Percentiles rank a stretch among this genome's conserved stretches.
These are phyloP conservation scores for Mycena galopus DNA, from an alignment of 768 basidiomycete species.

Conservation along the genomic window DNA sequence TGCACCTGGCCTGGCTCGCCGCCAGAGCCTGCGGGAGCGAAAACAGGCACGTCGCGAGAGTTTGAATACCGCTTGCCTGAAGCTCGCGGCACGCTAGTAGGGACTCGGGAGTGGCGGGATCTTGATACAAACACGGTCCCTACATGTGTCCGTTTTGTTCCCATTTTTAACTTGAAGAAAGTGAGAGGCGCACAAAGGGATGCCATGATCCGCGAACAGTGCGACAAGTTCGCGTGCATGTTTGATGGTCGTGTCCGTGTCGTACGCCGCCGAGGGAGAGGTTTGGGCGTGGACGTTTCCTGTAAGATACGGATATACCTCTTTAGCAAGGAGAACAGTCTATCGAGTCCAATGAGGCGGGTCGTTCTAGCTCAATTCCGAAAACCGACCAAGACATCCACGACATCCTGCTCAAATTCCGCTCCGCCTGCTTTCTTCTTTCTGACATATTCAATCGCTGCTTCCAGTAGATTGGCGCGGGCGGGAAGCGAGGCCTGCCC, in stretches of 20 bases:
- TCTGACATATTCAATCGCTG: conserved; percentile 48
- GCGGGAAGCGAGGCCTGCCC: conserved; percentile 50
- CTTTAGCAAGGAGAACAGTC: conserved; percentile 60
- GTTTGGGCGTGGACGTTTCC: conserved; percentile 62
- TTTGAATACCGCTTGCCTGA: conserved; percentile 60
- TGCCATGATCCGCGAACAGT: conserved; percentile 57
- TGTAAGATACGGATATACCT: conserved; percentile 55
- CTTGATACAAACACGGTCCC: conserved; percentile 69
- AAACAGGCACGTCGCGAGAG: conserved; percentile 68
- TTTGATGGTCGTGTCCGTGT: conserved; percentile 55
- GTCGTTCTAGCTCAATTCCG: background rate
- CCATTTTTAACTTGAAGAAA: background rate
- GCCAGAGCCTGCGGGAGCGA: conserved; percentile 68
- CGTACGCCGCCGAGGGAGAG: conserved; percentile 56
- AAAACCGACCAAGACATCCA: conserved; percentile 54
- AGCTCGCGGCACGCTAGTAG: conserved; percentile 63
- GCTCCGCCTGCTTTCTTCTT: conserved; percentile 36
- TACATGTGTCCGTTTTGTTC: conserved; percentile 34
- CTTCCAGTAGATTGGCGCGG: conserved; percentile 45
- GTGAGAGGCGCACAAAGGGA: conserved; percentile 49
- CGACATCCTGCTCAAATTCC: conserved; percentile 48
- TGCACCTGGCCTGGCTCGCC: conserved; percentile 65
- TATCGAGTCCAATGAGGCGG: conserved; percentile 28
- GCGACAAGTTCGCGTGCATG: conserved; percentile 58
- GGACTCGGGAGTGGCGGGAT: conserved; percentile 67